Evolutionary conservation across 2,329 filamentous ascomycete species (phyloP).

Genomic region (Diaporthe sp.): DNA sequence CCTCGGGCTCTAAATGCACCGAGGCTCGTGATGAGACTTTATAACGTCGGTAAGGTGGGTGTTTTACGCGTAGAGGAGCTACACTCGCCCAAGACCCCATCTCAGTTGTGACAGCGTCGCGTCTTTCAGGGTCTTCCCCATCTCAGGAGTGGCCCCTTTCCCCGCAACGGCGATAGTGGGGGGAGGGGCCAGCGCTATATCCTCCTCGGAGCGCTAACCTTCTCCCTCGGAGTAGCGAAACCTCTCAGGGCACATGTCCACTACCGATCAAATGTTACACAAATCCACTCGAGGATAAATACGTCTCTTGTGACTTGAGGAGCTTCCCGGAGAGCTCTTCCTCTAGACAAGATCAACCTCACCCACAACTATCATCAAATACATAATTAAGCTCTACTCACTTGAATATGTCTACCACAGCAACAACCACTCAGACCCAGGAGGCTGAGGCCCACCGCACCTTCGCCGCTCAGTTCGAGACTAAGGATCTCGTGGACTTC

Average conservation of each 20-base stretch:
- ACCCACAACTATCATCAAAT: too few relatives aligned
- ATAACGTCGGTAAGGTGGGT: conserved; percentile 5
- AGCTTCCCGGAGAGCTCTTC: too few relatives aligned
- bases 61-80: neutral
- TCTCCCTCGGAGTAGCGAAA: conserved; percentile 15
- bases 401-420: conserved; percentile 16
- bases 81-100: neutral
- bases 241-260: neutral
- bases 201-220: conserved; percentile 7
- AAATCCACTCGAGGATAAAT: conserved; percentile 3
- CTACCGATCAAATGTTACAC: neutral
- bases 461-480: conserved; percentile 34
- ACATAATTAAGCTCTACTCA: neutral
- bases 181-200: conserved; percentile 14
- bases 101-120: neutral
- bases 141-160: neutral
- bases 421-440: conserved; percentile 3
- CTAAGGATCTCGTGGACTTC: conserved; percentile 38
- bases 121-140: conserved; percentile 15
- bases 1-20: neutral
- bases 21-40: conserved; percentile 15
- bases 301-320: neutral
- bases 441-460: conserved; percentile 17
- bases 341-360: neutral
- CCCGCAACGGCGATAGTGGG: conserved; percentile 20